phyloP scores from a whole-genome alignment of 768 basidiomycete species.

The Rhodotorula babjevae region DNA sequence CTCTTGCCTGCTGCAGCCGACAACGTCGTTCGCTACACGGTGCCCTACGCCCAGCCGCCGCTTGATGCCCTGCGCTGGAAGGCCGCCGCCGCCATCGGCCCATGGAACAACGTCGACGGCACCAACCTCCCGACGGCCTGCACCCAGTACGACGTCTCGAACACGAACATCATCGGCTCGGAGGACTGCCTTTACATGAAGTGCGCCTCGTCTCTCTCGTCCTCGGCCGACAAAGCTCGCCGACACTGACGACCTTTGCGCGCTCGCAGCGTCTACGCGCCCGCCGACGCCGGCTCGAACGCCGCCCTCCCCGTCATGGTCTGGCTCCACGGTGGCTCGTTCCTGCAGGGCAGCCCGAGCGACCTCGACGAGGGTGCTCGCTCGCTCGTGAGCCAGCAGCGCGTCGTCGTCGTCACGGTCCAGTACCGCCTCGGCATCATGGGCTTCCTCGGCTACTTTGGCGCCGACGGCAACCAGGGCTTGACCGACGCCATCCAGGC shows the following conservation, averaged over 20 bases:
- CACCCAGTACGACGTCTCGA: slow-evolving; percentile 54
- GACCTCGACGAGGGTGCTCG: slow-evolving; percentile 65
- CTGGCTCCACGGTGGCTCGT: slow-evolving; percentile 68
- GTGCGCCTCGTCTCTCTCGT: slow-evolving; percentile 50
- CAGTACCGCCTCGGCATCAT: slow-evolving; percentile 81
- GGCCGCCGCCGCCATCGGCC: not conserved
- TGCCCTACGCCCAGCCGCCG: slow-evolving; percentile 35
- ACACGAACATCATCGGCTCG: slow-evolving; percentile 48
- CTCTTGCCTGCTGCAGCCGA: not conserved
- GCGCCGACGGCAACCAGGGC: slow-evolving; percentile 55
- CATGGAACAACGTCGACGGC: slow-evolving; percentile 11
- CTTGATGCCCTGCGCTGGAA: slow-evolving; percentile 7
- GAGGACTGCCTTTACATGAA: slow-evolving; percentile 82
- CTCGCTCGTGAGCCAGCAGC: slow-evolving; percentile 60
- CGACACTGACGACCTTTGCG: slow-evolving; percentile 47
- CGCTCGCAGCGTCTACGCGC: slow-evolving; percentile 57
- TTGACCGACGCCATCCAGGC: slow-evolving; percentile 65
- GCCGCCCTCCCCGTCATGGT: slow-evolving; percentile 44
- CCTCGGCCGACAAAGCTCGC: slow-evolving; percentile 47
- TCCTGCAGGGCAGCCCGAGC: slow-evolving; percentile 64
- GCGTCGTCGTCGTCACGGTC: slow-evolving; percentile 71
- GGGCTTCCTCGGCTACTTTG: slow-evolving; percentile 45
- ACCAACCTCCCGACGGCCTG: slow-evolving; percentile 61
- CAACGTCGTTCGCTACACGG: slow-evolving; percentile 16
- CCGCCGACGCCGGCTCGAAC: slow-evolving; percentile 37